Evolutionary conservation across 164 flowering plant genomes (phyloP), one percentile per base, ranked within the genome.

Genomic region (Cinnamomum micranthum): DNA sequence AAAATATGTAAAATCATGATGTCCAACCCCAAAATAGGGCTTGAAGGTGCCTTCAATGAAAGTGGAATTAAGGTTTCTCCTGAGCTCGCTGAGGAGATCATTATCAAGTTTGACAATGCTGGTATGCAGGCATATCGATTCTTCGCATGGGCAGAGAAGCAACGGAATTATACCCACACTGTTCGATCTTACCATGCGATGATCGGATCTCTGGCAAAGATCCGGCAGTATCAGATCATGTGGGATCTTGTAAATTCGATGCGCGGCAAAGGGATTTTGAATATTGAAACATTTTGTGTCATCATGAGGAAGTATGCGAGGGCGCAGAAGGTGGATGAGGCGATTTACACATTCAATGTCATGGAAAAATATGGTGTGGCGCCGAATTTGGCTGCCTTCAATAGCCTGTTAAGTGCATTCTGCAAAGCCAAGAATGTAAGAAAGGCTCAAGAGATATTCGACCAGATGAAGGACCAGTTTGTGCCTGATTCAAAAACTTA

Each of bases 371-470:
- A 89, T 75, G 92, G 83, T 24, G 73, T 90, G 10, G 67, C 82
- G 0, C 92, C 86, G 6, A 91, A 94, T 77, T 75, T 91, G 58
- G 90, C 88, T 0, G 98, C 98, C 59, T 91, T 94, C 74, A 92
- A 92, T 73, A 86, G 97, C 35, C 69, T 94, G 67, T 72, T 94
- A 17, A 87, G 95, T 79, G 91, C 97, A 28, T 76, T 94, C 62
- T 92, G 98, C 80, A 94, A 92, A 84, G 86, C 95, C 50, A 90
- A 85, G 80, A 94, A 94, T 82, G 94, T 90, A 74, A 83, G 93
- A 77, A 94, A 91, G 77, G 98, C 98, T 47, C 97, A 92, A 75
- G 97, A 91, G 82, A 88, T 94, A 24, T 94, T 92, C 79, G 92
- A 92, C 60, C 74, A 66, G 22, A 88, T 85, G 90, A 90, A 85